Evolutionary conservation across 2,329 filamentous ascomycete genomes (phyloP), one percentile per base, ranked within the genome.

Genomic region (Stemphylium beticola): DNA sequence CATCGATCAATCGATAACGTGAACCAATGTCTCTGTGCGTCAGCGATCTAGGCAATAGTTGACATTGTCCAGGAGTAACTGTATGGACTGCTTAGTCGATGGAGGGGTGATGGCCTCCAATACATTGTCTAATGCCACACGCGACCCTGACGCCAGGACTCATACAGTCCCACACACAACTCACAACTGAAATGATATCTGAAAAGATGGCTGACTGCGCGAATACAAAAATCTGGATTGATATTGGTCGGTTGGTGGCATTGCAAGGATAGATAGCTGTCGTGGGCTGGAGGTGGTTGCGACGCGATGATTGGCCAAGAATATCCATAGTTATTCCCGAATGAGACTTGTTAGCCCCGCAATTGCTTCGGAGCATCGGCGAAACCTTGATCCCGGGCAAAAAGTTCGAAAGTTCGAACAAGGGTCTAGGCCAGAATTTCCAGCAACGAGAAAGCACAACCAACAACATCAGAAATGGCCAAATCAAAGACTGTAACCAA

Each of bases 251-350:
- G 64, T 49, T 55, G 51, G 55, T 45, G 61, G 59, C 60, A 60
- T 53, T 44, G 37, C 49, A 56, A 37, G 33, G 48, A 22, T 49
- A 31, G 32, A 49, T 40, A 45, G 50, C 62, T 62, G 65, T 68
- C 65, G 62, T 66, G 64, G 64, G 62, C 46, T 53, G 57, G 45
- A 31, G 44, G 55, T 55, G 47, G n/a, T 20, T 38, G 24, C 37
- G 50, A 67, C 69, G 68, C 58, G 65, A 61, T 71, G 66, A 70
- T 73, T 66, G 64, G 68, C 37, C 46, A 36, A 14, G 37, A n/a
- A 29, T 11, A 24, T 31, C 31, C 26, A 45, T 34, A 26, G n/a
- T 45, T n/a, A 41, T 64, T 47, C 61, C 51, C 26, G n/a, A 59
- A 57, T 11, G 31, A 49, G 55, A 33, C 20, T 8, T 48, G 18